Evolutionary conservation across 768 basidiomycete species (phyloP), one percentile per base, ranked within the genome.

Genomic region (Rhizopogon vulgaris): DNA sequence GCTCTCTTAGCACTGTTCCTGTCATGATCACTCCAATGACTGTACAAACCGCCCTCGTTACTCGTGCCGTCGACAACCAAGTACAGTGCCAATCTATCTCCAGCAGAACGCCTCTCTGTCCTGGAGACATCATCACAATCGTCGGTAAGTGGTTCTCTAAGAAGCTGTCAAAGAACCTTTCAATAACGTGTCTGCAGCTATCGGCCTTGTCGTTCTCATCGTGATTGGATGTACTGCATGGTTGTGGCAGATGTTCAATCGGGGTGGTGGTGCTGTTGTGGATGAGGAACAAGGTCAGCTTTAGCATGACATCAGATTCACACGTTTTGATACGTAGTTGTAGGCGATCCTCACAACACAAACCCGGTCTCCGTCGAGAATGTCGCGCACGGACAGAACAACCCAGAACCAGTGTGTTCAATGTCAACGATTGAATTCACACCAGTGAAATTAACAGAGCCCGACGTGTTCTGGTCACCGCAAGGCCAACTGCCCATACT

Each of bases 41-140:
- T 22, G 22, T 22, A 45, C 42, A 22, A 51, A 43, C 32, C 28
- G 24, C 28, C 24, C 42, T 8, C 18, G 28, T 47, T 32, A 1
- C 41, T 32, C 42, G 41, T 24, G 12, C 28, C 8, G 18, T 46
- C 30, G 28, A 30, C n/a, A 17, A 50, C 12, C 11, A 12, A n/a
- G 17, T 14, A n/a, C 38, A 27, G 10, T 65, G 65, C 41, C 45
- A 34, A 15, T 52, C 56, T 12, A 54, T 60, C 34, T 48, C 52
- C 1, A 1, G 56, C 28, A 15, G 48, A 0, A 53, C 48, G 14
- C 54, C 46, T 2, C 56, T 67, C 3, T 64, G 65, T 14, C 14
- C 64, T 3, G 63, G 65, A 0, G 60, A 64, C 49, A 10, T 64
- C 17, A 27, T 64, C 37, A 56, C 52, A 3, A 60, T 67, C 37